Evolutionary conservation across 2,329 filamentous ascomycete genomes (phyloP).

Genomic region (Aspergillus quadrilineatus): DNA sequence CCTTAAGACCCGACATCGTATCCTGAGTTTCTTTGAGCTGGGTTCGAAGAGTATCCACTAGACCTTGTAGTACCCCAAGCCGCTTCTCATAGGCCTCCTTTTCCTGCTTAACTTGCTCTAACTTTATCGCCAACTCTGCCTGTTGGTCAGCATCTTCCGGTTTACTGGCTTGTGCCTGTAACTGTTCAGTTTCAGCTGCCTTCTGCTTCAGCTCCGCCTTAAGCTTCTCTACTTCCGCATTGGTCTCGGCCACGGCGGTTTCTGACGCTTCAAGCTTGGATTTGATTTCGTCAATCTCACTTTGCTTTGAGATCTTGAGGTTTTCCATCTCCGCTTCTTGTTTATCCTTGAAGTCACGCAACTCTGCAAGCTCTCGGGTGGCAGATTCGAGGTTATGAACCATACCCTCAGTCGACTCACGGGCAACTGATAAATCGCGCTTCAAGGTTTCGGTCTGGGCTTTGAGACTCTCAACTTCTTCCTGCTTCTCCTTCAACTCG

Average conservation of each 20-base stretch:
- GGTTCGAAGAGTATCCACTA: conserved; percentile 55
- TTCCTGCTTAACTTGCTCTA: conserved; percentile 37
- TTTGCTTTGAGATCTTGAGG: conserved; percentile 42
- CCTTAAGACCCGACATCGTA: conserved; percentile 47
- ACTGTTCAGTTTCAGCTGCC: conserved; percentile 38
- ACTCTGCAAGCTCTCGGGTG: conserved; percentile 60
- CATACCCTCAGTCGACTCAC: conserved; percentile 68
- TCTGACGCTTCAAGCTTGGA: conserved; percentile 36
- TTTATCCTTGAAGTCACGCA: conserved; percentile 54
- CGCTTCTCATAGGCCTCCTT: conserved; percentile 51
- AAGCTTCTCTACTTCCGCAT: conserved; percentile 33
- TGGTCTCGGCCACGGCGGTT: conserved; percentile 30
- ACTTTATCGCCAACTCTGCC: conserved; percentile 29
- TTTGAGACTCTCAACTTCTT: conserved; percentile 70
- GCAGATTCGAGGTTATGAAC: conserved; percentile 65
- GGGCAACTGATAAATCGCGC: conserved; percentile 67
- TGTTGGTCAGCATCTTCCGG: conserved; percentile 22
- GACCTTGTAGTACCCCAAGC: conserved; percentile 53
- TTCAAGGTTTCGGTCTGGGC: conserved; percentile 67
- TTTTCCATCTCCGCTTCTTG: conserved; percentile 49
- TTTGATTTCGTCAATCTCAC: conserved; percentile 45
- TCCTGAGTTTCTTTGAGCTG: conserved; percentile 56
- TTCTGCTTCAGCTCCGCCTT: conserved; percentile 43
- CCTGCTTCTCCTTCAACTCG: conserved; percentile 67
- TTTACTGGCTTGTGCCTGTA: conserved; percentile 31